A percentile compares a stretch with the other conserved stretches of the same genome.
Conservation (phyloP, 768 basidiomycete species). For the Coprinellus micaceus region DNA sequence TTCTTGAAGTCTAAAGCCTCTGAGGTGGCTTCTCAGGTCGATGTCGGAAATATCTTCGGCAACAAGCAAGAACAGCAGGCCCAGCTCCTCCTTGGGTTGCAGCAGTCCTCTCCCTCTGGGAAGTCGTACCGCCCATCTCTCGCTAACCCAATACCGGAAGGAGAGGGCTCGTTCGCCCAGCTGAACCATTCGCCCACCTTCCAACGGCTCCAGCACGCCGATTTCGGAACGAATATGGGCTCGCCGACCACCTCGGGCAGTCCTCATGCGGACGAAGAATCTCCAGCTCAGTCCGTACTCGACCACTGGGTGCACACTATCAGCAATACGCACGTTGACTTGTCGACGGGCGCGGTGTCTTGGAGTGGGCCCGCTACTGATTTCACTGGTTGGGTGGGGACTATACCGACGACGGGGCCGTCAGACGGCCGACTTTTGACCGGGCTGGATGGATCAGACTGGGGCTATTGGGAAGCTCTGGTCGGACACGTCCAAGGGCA, state of each 20-base stretch:
- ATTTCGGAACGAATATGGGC: constrained; percentile 33
- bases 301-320: constrained; percentile 87
- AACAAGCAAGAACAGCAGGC: constrained; percentile 42
- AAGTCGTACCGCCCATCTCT: constrained; percentile 24
- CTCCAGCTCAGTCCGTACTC: constrained; percentile 69
- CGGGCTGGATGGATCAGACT: constrained; percentile 63
- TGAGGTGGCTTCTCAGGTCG: constrained; percentile 41
- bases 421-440: constrained; percentile 44
- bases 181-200: constrained; percentile 51
- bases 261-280: constrained; percentile 71
- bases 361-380: constrained; percentile 63
- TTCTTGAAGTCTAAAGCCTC: constrained; percentile 70
- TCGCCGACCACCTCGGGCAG: constrained; percentile 69
- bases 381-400: constrained; percentile 56
- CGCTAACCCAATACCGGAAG: constrained; percentile 16
- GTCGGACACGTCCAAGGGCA: constrained; percentile 56
- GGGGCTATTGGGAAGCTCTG: constrained; percentile 77
- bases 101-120: constrained; percentile 34
- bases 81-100: constrained; percentile 48
- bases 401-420: constrained; percentile 35
- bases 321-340: constrained; percentile 59
- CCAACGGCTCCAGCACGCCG: constrained; percentile 58
- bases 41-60: constrained; percentile 23
- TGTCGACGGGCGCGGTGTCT: constrained; percentile 45
- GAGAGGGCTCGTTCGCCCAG: constrained; percentile 20